phyloP scores from a whole-genome alignment of 495 filamentous ascomycete genomes.

The Neurospora terricola region DNA sequence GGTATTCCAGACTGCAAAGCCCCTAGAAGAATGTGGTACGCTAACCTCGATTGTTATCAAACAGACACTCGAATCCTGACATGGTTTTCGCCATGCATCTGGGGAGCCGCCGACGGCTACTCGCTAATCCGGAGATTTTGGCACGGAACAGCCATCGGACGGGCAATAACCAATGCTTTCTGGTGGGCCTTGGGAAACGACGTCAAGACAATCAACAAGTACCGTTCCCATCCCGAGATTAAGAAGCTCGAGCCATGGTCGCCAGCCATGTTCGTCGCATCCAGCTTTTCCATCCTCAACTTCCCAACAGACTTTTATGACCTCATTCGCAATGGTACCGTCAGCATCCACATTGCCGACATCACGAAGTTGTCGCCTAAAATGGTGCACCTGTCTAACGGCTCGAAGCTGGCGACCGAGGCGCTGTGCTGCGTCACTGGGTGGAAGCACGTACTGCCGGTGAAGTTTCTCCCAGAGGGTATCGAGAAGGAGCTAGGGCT shows the following conservation, averaged over 20 bases:
- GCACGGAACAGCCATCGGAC: slow-evolving; percentile 57
- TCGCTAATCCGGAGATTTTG: slow-evolving; percentile 38
- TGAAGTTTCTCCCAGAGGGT: slow-evolving; percentile 53
- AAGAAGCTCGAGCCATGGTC: slow-evolving; percentile 57
- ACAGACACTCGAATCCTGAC: slow-evolving; percentile 31
- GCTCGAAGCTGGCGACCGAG: slow-evolving; percentile 46
- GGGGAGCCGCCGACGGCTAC: slow-evolving; percentile 34
- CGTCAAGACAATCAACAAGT: slow-evolving; percentile 47
- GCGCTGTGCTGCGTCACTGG: slow-evolving; percentile 60
- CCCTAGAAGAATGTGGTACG: neutral
- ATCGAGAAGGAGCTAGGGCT: slow-evolving; percentile 37
- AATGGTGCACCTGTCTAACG: slow-evolving; percentile 47
- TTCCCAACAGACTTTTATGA: slow-evolving; percentile 58
- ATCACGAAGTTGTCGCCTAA: slow-evolving; percentile 39
- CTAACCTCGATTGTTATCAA: neutral
- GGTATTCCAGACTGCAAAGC: too few relatives aligned
- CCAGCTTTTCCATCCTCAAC: slow-evolving; percentile 57
- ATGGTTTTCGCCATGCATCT: slow-evolving; percentile 38
- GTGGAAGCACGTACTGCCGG: slow-evolving; percentile 53
- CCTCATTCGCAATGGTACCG: slow-evolving; percentile 44
- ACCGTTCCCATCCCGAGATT: slow-evolving; percentile 51
- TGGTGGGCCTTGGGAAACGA: slow-evolving; percentile 54
- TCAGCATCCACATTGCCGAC: slow-evolving; percentile 54
- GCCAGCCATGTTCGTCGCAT: slow-evolving; percentile 52
- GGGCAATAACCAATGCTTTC: slow-evolving; percentile 57